Conservation (phyloP, 495 filamentous ascomycete genomes). For the Penicillium desertorum region DNA sequence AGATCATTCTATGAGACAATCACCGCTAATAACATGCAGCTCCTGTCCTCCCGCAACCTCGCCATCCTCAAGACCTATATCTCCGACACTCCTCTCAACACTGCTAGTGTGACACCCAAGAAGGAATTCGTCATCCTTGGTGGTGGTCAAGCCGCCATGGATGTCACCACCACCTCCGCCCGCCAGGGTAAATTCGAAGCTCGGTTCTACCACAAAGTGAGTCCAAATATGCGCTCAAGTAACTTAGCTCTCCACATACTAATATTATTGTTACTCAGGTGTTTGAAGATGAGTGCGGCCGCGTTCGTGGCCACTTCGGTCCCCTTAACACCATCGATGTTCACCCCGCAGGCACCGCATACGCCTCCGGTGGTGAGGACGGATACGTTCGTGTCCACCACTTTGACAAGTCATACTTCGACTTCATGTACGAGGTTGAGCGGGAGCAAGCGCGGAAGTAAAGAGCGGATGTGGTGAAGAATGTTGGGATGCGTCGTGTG, state of each 20-base stretch:
- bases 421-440: slow-evolving; percentile 99
- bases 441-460: slow-evolving; percentile 56
- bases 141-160: slow-evolving; percentile 97
- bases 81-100: slow-evolving; percentile 95
- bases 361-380: slow-evolving; percentile 94
- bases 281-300: slow-evolving; percentile 97
- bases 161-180: slow-evolving; percentile 92
- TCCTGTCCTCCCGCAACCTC: slow-evolving; percentile 79
- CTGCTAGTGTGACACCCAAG: slow-evolving; percentile 84
- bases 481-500: slow-evolving; percentile 34
- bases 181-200: slow-evolving; percentile 99
- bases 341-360: slow-evolving; percentile 84
- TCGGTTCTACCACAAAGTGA: slow-evolving; percentile 90
- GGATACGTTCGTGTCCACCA: slow-evolving; percentile 98
- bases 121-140: slow-evolving; percentile 97
- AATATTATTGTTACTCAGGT: slow-evolving; percentile 30
- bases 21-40: slow-evolving; percentile 43
- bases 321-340: slow-evolving; percentile 87
- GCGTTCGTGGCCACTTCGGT: slow-evolving; percentile 95
- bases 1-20: background rate
- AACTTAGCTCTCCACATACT: background rate
- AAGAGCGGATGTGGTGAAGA: slow-evolving; percentile 22
- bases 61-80: slow-evolving; percentile 88
- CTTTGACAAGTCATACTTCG: slow-evolving; percentile 97
- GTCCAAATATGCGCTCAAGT: background rate